Percentiles rank a stretch among this genome's conserved stretches.
phyloP scores from a whole-genome alignment of 176 grass and related monocot species.

The Avena eriantha region DNA sequence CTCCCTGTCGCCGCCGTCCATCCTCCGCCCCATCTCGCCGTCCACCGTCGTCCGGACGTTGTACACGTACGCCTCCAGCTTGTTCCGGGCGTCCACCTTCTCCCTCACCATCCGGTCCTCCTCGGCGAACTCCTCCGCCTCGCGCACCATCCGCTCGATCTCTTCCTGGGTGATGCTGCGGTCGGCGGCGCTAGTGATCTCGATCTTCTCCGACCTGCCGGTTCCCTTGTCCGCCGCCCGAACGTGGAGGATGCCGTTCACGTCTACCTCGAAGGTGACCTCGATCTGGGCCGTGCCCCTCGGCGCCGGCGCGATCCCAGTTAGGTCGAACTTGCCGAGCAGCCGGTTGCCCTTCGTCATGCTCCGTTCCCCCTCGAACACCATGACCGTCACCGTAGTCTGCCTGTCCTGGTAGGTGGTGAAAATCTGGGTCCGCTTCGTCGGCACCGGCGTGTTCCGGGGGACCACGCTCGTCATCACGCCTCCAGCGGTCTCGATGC shows the following conservation, averaged over 20 bases:
- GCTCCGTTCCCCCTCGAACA: not conserved
- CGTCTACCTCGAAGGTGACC: not conserved
- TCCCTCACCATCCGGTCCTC: not conserved
- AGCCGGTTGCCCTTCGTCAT: not conserved
- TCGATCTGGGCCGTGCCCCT: not conserved
- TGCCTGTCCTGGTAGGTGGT: not conserved
- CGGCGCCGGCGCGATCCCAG: not conserved
- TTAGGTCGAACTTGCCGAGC: not conserved
- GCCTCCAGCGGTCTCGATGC: not conserved
- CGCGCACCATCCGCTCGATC: not conserved
- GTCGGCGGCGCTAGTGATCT: not conserved
- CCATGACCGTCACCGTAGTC: not conserved
- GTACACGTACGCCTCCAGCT: constrained; percentile 4
- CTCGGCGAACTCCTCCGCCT: not conserved
- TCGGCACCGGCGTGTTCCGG: not conserved
- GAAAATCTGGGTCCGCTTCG: not conserved
- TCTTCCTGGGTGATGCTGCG: not conserved
- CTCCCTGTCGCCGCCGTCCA: constrained; percentile 35
- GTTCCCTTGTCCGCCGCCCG: too few species aligned
- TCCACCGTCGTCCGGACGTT: not conserved
- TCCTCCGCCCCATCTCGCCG: constrained; percentile 28
- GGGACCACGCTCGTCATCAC: not conserved
- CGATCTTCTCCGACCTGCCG: not conserved
- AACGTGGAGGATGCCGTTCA: too few species aligned
- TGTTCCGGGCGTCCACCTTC: not conserved